phyloP scores from a whole-genome alignment of 140 eudicot genomes.

The Stevia rebaudiana region DNA sequence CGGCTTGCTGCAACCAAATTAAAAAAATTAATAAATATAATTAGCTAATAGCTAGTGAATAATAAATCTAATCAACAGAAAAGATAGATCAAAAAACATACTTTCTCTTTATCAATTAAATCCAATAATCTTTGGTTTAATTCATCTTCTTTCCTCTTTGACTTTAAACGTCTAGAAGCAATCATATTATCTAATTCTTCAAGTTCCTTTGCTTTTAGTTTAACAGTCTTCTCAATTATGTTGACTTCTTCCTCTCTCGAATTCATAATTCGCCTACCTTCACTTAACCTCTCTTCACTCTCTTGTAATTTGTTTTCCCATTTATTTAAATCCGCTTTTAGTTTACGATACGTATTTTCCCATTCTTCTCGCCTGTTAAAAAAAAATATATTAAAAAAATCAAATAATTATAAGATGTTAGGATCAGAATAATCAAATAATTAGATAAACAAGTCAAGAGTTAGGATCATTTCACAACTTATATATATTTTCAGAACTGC shows the following conservation, averaged over 20 bases:
- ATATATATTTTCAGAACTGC: too few relatives aligned
- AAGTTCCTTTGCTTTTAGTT: conserved; percentile 52
- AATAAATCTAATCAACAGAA: background rate
- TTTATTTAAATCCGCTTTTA: conserved; percentile 57
- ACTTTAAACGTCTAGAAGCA: conserved; percentile 32
- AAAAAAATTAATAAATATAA: background rate
- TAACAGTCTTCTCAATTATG: conserved; percentile 41
- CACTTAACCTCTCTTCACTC: conserved; percentile 71
- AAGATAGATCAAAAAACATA: conserved; percentile 29
- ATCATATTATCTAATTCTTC: conserved; percentile 40
- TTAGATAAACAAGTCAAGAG: background rate
- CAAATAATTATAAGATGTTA: background rate
- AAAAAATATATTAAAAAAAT: background rate
- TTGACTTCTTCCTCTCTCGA: conserved; percentile 63
- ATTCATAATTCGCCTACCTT: conserved; percentile 51
- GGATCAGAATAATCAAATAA: background rate
- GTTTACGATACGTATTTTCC: conserved; percentile 44
- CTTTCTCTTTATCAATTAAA: conserved; percentile 57
- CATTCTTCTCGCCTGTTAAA: conserved; percentile 63
- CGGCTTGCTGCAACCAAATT: conserved; percentile 52
- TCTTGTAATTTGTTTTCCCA: conserved; percentile 87
- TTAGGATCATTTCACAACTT: too few relatives aligned
- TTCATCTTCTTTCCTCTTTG: conserved; percentile 57
- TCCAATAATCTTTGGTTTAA: conserved; percentile 36
- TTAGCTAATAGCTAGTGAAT: background rate